Evolutionary conservation across 2,329 filamentous ascomycete genomes (phyloP), one percentile per base, ranked within the genome.

Genomic region (Apiospora kogelbergensis): DNA sequence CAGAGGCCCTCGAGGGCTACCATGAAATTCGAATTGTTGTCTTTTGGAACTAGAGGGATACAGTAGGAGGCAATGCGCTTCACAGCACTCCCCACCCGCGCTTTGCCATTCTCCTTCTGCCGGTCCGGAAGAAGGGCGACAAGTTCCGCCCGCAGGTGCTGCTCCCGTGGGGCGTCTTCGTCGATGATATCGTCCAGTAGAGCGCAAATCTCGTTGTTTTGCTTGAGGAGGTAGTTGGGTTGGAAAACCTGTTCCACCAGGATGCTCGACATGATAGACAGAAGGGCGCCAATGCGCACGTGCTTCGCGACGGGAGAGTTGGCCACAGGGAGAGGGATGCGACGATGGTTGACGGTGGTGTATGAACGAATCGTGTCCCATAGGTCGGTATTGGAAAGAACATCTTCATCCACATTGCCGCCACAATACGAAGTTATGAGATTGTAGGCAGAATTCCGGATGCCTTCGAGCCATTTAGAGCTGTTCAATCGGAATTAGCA

Each of bases 161-260:
- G 66, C 66, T 67, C 66, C 7, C 46, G n/a, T 22, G 20, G n/a
- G 20, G 46, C 7, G 26, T 60, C 66, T 57, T 60, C 24, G 13
- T 67, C 33, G 24, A 67, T 30, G 6, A 67, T n/a, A 2, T 63
- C 26, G 48, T 67, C 22, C 24, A 67, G 45, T 1, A 67, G 17
- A 24, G 48, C 33, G 20, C 26, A 63, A 10, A 67, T 45, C 2
- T 67, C 66, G 46, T 67, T 67, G 46, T 48, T 67, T 33, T 10
- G 24, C 37, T 67, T 60, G 37, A 67, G 66, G n/a, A 67, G 30
- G 24, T 67, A 67, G 37, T 57, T 46, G 2, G 66, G 45, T n/a
- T 41, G 46, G 24, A 67, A 67, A 20, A 67, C 11, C 22, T 63
- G 30, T 26, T 67, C 33, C 20, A 45, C 37, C 46, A 67, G 33